Conservation (phyloP, 495 filamentous ascomycete genomes). For the Xylaria nigripes region DNA sequence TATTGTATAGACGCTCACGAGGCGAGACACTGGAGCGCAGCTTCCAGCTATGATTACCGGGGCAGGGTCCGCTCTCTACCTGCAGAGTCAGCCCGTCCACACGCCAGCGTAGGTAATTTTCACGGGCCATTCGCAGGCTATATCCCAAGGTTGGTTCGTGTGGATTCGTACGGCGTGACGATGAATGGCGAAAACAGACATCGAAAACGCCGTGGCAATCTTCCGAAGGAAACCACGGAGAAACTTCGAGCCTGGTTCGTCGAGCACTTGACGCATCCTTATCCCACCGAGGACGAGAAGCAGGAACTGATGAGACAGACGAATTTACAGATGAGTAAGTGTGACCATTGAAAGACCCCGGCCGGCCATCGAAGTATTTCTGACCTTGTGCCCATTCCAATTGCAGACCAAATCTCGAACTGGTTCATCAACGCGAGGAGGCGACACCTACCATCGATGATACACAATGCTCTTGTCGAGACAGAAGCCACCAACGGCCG, state of each 20-base stretch:
- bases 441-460: slow-evolving; percentile 62
- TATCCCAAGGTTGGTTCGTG: slow-evolving; percentile 23
- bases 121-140: slow-evolving; percentile 20
- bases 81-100: slow-evolving; percentile 20
- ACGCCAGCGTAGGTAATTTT: slow-evolving; percentile 30
- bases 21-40: slow-evolving; percentile 13
- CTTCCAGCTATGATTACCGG: slow-evolving; percentile 27
- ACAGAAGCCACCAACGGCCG: slow-evolving; percentile 23
- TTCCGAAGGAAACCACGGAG: slow-evolving; percentile 80
- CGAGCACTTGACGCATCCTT: slow-evolving; percentile 69
- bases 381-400: slow-evolving; percentile 7
- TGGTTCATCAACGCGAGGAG: slow-evolving; percentile 93
- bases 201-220: slow-evolving; percentile 61
- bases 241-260: slow-evolving; percentile 74
- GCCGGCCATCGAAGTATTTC: background rate
- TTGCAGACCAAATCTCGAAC: slow-evolving; percentile 66
- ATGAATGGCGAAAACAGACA: slow-evolving; percentile 44
- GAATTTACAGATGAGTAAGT: slow-evolving; percentile 73
- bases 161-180: slow-evolving; percentile 20
- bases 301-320: slow-evolving; percentile 69
- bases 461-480: slow-evolving; percentile 44
- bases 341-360: slow-evolving; percentile 12
- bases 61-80: slow-evolving; percentile 32
- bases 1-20: slow-evolving; percentile 14
- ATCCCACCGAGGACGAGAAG: slow-evolving; percentile 88